phyloP scores from a whole-genome alignment of 441 rosid genomes.

The Theobroma grandiflorum region DNA sequence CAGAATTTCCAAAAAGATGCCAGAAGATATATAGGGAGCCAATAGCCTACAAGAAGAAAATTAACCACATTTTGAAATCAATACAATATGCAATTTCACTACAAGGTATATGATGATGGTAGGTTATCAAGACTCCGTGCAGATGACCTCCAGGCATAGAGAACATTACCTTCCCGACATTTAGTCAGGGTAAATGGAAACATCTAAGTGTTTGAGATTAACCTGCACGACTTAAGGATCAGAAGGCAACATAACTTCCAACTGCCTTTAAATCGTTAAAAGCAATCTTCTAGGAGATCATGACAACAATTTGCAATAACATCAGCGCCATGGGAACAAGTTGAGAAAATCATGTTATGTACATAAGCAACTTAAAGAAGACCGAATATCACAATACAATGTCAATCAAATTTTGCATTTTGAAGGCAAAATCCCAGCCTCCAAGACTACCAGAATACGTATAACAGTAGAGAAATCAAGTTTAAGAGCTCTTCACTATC shows the following conservation, averaged over 20 bases:
- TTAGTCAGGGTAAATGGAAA: background rate
- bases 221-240: background rate
- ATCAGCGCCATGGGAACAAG: background rate
- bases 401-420: background rate
- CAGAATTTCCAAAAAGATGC: slow-evolving; percentile 64
- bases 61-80: slow-evolving; percentile 6
- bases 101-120: slow-evolving; percentile 16
- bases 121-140: background rate
- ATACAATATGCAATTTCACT: background rate
- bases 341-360: background rate
- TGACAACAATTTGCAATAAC: slow-evolving; percentile 12
- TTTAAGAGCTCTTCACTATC: background rate
- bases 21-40: slow-evolving; percentile 78
- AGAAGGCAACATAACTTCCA: background rate
- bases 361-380: background rate
- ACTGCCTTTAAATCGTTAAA: background rate
- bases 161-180: background rate
- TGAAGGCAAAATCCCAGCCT: background rate
- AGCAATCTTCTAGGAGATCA: background rate
- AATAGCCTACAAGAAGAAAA: slow-evolving; percentile 55
- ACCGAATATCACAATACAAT: background rate
- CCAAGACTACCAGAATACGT: background rate
- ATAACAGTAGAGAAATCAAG: background rate
- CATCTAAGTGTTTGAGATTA: background rate
- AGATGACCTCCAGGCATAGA: slow-evolving; percentile 7